A percentile compares a stretch with the other conserved stretches of the same genome.
These are phyloP conservation scores for Russula sp. DNA, from an alignment of 768 basidiomycete genomes.

Conservation along the genomic window DNA sequence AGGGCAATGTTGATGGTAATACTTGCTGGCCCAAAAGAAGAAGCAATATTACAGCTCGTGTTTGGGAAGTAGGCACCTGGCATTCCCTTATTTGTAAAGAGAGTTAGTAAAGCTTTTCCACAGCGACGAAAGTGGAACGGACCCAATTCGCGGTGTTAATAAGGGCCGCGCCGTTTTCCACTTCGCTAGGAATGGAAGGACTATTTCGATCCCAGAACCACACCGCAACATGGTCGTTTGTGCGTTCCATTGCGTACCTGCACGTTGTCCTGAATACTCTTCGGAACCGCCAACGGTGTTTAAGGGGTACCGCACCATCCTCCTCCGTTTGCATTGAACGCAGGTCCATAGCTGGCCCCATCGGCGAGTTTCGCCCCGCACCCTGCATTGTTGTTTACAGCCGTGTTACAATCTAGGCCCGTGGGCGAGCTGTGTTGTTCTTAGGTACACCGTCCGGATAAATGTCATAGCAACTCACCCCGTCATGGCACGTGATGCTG, in stretches of 20 bases:
- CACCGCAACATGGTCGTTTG: constrained; percentile 26
- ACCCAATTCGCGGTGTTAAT: constrained; percentile 23
- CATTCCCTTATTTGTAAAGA: constrained; percentile 14
- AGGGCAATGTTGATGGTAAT: constrained; percentile 25
- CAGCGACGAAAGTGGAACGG: background rate
- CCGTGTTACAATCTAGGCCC: constrained; percentile 43
- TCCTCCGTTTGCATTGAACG: constrained; percentile 51
- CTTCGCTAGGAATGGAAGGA: constrained; percentile 8
- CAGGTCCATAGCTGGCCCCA: constrained; percentile 45
- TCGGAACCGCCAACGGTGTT: background rate
- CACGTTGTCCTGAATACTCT: background rate
- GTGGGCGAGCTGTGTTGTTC: constrained; percentile 23
- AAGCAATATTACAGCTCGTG: constrained; percentile 31
- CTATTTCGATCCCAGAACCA: constrained; percentile 34
- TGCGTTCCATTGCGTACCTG: constrained; percentile 30
- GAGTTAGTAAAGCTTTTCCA: background rate
- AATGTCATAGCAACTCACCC: constrained; percentile 32
- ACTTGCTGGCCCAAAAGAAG: constrained; percentile 25
- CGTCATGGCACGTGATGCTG: constrained; percentile 35
- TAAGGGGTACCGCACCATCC: constrained; percentile 39
- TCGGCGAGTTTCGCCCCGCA: constrained; percentile 42
- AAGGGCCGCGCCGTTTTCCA: constrained; percentile 18
- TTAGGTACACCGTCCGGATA: background rate
- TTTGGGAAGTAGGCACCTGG: constrained; percentile 25
- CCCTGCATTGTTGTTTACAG: constrained; percentile 43